Evolutionary conservation across 192 early-diverging fungal genomes (phyloP).

Genomic region (Thamnidium elegans): DNA sequence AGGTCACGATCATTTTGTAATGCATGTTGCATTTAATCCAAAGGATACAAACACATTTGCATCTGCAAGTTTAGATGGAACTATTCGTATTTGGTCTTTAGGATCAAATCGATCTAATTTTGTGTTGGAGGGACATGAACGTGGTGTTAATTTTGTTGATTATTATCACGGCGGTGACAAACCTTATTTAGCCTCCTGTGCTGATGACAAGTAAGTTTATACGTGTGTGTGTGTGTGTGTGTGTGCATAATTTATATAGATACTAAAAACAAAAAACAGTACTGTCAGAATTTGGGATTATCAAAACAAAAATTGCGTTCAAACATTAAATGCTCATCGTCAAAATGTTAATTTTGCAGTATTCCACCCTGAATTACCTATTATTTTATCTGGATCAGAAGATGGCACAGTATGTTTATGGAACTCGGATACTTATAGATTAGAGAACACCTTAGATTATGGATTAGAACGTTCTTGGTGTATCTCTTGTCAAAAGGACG

Average conservation of each 20-base stretch:
- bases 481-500: slow-evolving; percentile 80
- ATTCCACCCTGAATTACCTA: slow-evolving; percentile 94
- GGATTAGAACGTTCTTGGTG: slow-evolving; percentile 96
- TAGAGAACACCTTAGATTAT: slow-evolving; percentile 96
- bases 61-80: slow-evolving; percentile 91
- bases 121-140: slow-evolving; percentile 94
- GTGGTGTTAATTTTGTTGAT: slow-evolving; percentile 98
- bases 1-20: slow-evolving; percentile 96
- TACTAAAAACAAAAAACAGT: too few relatives aligned
- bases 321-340: slow-evolving; percentile 95
- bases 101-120: slow-evolving; percentile 92
- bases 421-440: slow-evolving; percentile 94
- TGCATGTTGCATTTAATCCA: slow-evolving; percentile 95
- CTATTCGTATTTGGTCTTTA: slow-evolving; percentile 96
- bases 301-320: slow-evolving; percentile 99
- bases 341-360: slow-evolving; percentile 88
- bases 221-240: too few relatives aligned
- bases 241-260: too few relatives aligned
- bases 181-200: slow-evolving; percentile 93
- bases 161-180: slow-evolving; percentile 98
- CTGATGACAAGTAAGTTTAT: slow-evolving; percentile 80
- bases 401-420: slow-evolving; percentile 94
- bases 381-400: slow-evolving; percentile 92
- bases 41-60: slow-evolving; percentile 99
- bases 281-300: slow-evolving; percentile 97